Base-by-base conservation (phyloP, 345 rosid species). In the Gossypium mustelinum region DNA sequence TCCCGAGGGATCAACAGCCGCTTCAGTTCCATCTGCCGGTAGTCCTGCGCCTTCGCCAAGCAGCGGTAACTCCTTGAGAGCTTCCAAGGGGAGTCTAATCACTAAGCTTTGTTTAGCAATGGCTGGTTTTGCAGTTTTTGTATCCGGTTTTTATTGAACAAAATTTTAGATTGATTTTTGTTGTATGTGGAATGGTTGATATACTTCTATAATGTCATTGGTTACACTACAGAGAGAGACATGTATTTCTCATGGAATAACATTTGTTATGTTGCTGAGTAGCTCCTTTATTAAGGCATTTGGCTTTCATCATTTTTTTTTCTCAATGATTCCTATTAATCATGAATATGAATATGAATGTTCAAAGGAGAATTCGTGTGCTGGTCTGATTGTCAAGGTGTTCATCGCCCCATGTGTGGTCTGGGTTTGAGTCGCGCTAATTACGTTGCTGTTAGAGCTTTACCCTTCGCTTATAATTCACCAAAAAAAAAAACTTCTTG, bases 1-100 rank as follows among this genome's bases (percentile, higher is more conserved):
- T 7, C 76, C 85, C 24, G 66, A 84, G 25, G 63, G 63, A 22
- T 11, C 51, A 62, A 4, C 48, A 13, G 29, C 34, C 24, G 6
- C 34, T 57, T 57, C 52, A 13, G 3, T 59, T 59, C 64, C 64
- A 11, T 24, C 3, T 11, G 70, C 84, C 7, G 77, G 58, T 44
- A 88, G 78, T 39, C 83, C 88, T 0, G 94, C 85, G 1, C 86
- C 90, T 70, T 81, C 93, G 22, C 73, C 87, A 3, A 88, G 73
- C 74, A 47, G 11, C 7, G 91, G 86, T 4, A 47, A 75, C n/a
- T 70, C 89, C 3, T 54, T 76, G 29, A 77, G 68, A 24, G 56
- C 78, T 60, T 66, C 39, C 39, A 74, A 66, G 50, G 63, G 45
- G 18, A 50, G 64, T 69, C 56, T 63, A 34, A 34, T 34, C 1